Evolutionary conservation across 177 flowering plant genomes (phyloP), one percentile per base, ranked within the genome.

Genomic region (Vitis hybrid): DNA sequence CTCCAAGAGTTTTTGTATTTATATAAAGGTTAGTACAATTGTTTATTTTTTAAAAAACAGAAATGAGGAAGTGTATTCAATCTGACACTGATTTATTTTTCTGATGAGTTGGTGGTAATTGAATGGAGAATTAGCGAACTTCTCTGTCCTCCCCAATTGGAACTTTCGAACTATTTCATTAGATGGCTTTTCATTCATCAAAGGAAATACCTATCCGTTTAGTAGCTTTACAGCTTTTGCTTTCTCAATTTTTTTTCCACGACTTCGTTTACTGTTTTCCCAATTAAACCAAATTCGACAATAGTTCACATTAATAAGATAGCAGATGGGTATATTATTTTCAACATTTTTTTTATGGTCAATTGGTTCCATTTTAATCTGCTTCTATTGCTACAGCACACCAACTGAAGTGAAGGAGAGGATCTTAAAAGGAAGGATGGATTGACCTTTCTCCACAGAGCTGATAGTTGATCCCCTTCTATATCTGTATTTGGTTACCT

Each of bases 391-490:
- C 49, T 77, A 84, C 96, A 94, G 98, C 1, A 94, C 97, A 51
- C 91, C 97, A 52, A 85, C 87, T 10, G 93, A 92, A 82, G 84
- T 92, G 19, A 88, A 64, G 51, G 98, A 94, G 83, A 81, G 79
- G 74, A 83, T 85, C 66, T 78, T 94, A 85, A 94, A 94, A 84
- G 97, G 97, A 62, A 86, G 98, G 75, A 94, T 94, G 98, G 98
- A 94, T 65, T 92, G 79, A 86, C 17, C 57, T 50, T 32, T 51
- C 11, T 18, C 10, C 60, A 17, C 30, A 3, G 30, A 14, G 56
- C 19, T 68, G 57, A n/a, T 51, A 60, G 48, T 14, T 56, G 34
- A 19, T 52, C 30, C 30, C 30, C 32, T 55, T 48, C 56, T 2
- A 55, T 4, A 18, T 55, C 51, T 21, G 12, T 1, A 34, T 8